Evolutionary conservation across 2,329 filamentous ascomycete species (phyloP), one percentile per base, ranked within the genome.

Genomic region (Lecanicillium sp.): DNA sequence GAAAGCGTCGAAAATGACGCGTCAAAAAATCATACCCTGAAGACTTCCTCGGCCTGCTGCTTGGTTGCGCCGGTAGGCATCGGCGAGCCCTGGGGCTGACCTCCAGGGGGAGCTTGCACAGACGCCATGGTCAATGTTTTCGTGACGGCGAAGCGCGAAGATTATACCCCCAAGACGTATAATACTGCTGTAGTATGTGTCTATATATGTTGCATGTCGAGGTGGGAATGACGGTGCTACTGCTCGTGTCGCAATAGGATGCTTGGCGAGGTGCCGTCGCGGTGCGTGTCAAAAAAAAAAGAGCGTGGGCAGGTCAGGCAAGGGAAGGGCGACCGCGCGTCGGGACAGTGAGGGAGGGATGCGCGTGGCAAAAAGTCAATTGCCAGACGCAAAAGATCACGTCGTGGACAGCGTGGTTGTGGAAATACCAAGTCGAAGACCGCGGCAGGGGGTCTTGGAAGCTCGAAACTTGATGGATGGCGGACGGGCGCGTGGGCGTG

Each of bases 11-110:
- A 35, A 31, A 31, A 33, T 17, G 13, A 32, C 33, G 39, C 31
- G 33, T 44, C 31, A 32, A 40, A 33, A 37, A 36, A 19, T 62
- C 71, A 55, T 71, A 86, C 82, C 59, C 69, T 64, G 47, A 73
- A 84, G 49, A 85, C 73, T 53, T 87, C 84, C 61, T 89, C 84
- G 30, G 88, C 74, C 58, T 87, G 79, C 55, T 87, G 80, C 54
- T 82, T 82, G 41, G 78, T 89, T 54, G 88, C 70, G 58, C 80
- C 80, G 27, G 72, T 66, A 40, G 80, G 73, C 58, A 88, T 69
- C 44, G 71, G 69, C 43, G 68, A 71, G 51, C 75, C 77, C 47
- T 76, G 74, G 58, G 81, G 74, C 61, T 82, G 77, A 62, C 84
- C 75, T 52, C 77, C 75, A 47, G 81, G 77, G 48, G 79, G 72